phyloP scores from a whole-genome alignment of 2,329 filamentous ascomycete genomes.

The Aureobasidium sp. region DNA sequence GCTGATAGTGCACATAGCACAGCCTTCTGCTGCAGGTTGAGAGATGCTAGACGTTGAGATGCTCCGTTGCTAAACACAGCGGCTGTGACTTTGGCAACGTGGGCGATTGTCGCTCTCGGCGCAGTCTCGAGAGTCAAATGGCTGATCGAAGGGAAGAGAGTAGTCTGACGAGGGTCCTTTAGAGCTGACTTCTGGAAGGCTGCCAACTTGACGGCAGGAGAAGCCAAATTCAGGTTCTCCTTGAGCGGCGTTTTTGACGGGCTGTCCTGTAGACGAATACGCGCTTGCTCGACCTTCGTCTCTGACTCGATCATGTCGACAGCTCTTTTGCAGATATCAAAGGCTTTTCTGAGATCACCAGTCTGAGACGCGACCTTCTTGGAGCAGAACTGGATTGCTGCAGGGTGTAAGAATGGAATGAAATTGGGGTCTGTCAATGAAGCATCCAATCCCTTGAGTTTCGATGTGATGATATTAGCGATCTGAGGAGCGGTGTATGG shows the following conservation, averaged over 20 bases:
- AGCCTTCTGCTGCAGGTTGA: conserved; percentile 95
- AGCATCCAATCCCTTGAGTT: conserved; percentile 68
- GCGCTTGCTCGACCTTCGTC: conserved; percentile 55
- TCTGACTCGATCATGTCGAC: conserved; percentile 85
- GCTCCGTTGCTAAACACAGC: conserved; percentile 86
- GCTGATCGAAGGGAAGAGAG: conserved; percentile 30
- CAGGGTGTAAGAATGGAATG: conserved; percentile 85
- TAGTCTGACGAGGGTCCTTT: conserved; percentile 16
- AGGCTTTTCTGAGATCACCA: conserved; percentile 87
- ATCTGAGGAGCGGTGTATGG: conserved; percentile 87
- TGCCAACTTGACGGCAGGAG: conserved; percentile 28
- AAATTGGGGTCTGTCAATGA: conserved; percentile 40
- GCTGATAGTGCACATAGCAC: conserved; percentile 82
- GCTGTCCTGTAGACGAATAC: conserved; percentile 43
- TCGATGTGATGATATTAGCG: conserved; percentile 73
- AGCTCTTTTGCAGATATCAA: conserved; percentile 84
- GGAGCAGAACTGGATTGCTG: conserved; percentile 86
- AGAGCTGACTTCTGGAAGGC: conserved; percentile 37
- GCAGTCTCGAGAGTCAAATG: conserved; percentile 60
- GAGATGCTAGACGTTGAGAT: conserved; percentile 68
- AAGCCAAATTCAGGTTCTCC: conserved; percentile 72
- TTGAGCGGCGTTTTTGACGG: conserved; percentile 52
- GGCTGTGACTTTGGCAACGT: conserved; percentile 85
- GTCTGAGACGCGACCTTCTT: conserved; percentile 93
- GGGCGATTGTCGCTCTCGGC: conserved; percentile 78